phyloP scores from a whole-genome alignment of 2,329 filamentous ascomycete genomes.

The Colletotrichum neosansevieriae region DNA sequence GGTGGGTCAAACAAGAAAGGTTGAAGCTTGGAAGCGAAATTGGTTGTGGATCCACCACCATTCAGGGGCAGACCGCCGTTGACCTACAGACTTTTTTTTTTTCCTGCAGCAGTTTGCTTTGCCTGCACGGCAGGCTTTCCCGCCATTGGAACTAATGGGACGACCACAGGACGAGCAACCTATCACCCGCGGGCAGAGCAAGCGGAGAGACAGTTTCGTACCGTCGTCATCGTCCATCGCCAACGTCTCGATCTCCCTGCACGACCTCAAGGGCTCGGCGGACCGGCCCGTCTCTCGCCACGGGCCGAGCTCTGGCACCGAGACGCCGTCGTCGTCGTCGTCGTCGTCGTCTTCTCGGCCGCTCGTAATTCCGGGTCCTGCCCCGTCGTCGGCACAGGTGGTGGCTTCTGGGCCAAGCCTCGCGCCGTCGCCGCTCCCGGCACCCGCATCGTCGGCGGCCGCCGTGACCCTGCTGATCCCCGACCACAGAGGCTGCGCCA shows the following conservation, averaged over 20 bases:
- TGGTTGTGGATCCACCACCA: not conserved
- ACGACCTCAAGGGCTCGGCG: conserved; percentile 9
- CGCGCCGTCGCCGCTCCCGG: conserved; percentile 7
- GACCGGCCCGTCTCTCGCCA: conserved; percentile 12
- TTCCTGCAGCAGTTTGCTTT: not conserved
- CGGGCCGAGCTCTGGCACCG: not conserved
- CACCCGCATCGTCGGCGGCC: not conserved
- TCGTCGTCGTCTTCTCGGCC: not conserved
- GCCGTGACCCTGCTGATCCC: not conserved
- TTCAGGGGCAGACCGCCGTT: conserved; percentile 5
- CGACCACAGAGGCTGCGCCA: conserved; percentile 7
- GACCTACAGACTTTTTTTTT: conserved; percentile 8
- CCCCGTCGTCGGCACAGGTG: not conserved
- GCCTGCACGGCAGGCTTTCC: conserved; percentile 3
- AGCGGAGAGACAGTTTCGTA: conserved; percentile 6
- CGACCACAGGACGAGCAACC: conserved; percentile 1
- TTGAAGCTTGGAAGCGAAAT: conserved; percentile 5
- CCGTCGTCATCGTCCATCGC: not conserved
- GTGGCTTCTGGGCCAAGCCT: not conserved
- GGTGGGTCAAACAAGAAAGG: not conserved
- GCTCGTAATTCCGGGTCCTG: not conserved
- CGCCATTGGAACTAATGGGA: conserved; percentile 9
- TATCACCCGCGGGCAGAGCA: conserved; percentile 5
- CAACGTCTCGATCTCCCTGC: not conserved
- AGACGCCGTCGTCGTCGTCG: no score